Evolutionary conservation across 208 protist genomes (phyloP).

Genomic region (Trypanosomatidae sp.): DNA sequence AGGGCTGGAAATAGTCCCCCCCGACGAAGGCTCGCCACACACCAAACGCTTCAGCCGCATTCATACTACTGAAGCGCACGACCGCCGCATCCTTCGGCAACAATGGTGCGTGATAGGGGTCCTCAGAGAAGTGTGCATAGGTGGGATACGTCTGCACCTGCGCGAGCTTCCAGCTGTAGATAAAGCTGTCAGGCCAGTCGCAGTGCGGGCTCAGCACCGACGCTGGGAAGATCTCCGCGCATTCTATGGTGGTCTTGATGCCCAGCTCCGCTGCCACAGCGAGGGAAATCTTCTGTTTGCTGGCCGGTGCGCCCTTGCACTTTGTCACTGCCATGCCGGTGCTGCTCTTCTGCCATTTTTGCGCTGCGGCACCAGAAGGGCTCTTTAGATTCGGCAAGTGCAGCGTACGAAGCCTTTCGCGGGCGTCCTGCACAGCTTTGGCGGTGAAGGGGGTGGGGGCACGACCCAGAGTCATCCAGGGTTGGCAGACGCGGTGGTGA

Average conservation of each 20-base stretch:
- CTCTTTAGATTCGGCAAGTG: constrained; percentile 33
- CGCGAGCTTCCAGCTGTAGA: constrained; percentile 53
- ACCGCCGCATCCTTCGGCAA: constrained; percentile 60
- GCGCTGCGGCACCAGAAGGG: background rate
- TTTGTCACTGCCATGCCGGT: background rate
- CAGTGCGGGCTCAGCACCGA: constrained; percentile 48
- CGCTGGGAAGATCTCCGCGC: constrained; percentile 46
- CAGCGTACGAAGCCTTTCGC: constrained; percentile 27
- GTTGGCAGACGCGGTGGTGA: background rate
- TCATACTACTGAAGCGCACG: constrained; percentile 44
- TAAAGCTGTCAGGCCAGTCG: constrained; percentile 80
- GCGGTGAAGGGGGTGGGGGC: constrained; percentile 32
- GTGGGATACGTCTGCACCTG: constrained; percentile 45
- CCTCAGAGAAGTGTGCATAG: constrained; percentile 56
- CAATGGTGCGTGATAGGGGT: constrained; percentile 83
- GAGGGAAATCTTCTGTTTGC: constrained; percentile 18
- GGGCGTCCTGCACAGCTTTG: constrained; percentile 24
- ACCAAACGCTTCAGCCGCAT: constrained; percentile 58
- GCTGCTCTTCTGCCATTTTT: background rate
- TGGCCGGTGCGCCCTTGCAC: background rate
- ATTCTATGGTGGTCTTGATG: constrained; percentile 31
- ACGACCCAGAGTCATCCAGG: constrained; percentile 38
- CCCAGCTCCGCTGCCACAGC: constrained; percentile 13
- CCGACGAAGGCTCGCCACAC: constrained; percentile 85
- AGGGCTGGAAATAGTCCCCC: constrained; percentile 65